Base-by-base conservation (phyloP, 1,284 basidiomycete species). In the Stereum hirsutum region DNA sequence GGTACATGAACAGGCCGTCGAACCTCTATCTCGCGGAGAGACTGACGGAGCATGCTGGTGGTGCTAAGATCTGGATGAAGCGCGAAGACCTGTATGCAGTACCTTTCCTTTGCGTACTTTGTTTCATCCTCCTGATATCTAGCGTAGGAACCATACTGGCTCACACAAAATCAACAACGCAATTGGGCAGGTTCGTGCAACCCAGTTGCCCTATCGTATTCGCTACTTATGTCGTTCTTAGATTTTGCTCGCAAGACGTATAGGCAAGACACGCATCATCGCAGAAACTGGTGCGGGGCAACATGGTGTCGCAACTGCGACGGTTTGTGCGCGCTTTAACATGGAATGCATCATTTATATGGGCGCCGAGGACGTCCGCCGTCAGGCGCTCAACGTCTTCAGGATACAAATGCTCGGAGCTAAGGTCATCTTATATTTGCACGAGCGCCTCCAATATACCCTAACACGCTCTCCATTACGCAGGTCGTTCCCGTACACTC, bases 261-360 rank as follows among this genome's bases (percentile, higher is more conserved):
- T 99, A 50, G 95, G 96, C 24, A 99, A 99, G 71, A 96, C 75
- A 39, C 79, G 94, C 41, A 98, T 99, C 59, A 98, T 99, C 52
- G 94, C 95, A 39, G 96, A 99, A 71, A 99, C 96, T 1, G 95
- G 95, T 48, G 95, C 96, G 0, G 96, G 96, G 24, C 95, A 99
- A 62, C 96, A 99, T 63, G 96, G 96, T 62, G 94, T 99, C 17
- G 96, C 96, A 7, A 98, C 95, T 31, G 96, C 96, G 0, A 99
- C 95, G 2, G 96, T 92, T 7, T 99, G 96, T 55, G 95, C 95
- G 39, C 89, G 89, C 55, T 99, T 99, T 57, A 94, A 91, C 12
- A 59, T 99, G 69, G 86, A 98, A 62, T 99, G 96, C 60, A 68
- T 96, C 54, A 75, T 99, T 52, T 99, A 94, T 69, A 99, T 99